phyloP scores from a whole-genome alignment of 2,329 filamentous ascomycete genomes.

The Diaporthe ampelina region DNA sequence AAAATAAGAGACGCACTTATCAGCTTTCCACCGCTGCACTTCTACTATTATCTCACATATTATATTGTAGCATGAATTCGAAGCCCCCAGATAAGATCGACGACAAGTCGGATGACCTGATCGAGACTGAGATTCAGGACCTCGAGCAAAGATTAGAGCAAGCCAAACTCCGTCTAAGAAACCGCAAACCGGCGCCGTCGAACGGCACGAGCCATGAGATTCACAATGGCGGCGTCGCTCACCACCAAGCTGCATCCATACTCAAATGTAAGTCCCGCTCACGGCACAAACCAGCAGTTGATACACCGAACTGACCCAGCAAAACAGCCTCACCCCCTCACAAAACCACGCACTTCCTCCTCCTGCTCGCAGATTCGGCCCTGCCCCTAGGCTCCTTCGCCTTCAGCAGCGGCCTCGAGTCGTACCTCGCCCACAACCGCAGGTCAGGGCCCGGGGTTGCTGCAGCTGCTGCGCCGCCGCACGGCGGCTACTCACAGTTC shows the following conservation, averaged over 20 bases:
- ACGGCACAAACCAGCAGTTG: not conserved
- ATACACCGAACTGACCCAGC: conserved; percentile 32
- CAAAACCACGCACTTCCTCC: conserved; percentile 72
- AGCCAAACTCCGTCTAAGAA: conserved; percentile 60
- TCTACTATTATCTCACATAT: conserved; percentile 5
- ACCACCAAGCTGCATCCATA: conserved; percentile 40
- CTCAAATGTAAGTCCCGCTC: not conserved
- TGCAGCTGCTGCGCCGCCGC: conserved; percentile 39
- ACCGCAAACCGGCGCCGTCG: conserved; percentile 51
- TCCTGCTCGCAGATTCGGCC: conserved; percentile 85
- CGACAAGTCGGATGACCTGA: conserved; percentile 38
- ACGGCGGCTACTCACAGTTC: conserved; percentile 61
- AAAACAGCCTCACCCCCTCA: conserved; percentile 39
- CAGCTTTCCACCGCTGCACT: conserved; percentile 1
- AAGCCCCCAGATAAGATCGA: not conserved
- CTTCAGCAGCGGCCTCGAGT: conserved; percentile 86
- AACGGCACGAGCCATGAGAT: conserved; percentile 43
- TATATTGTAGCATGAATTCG: conserved; percentile 31
- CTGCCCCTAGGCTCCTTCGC: conserved; percentile 89
- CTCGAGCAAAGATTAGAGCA: conserved; percentile 61
- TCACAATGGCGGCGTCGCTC: conserved; percentile 42
- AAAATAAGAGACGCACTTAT: conserved; percentile 36
- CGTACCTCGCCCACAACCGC: conserved; percentile 79
- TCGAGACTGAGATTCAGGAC: conserved; percentile 68
- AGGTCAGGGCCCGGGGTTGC: not conserved